Evolutionary conservation across 768 basidiomycete genomes (phyloP).

Genomic region (Auriscalpium microsporum): DNA sequence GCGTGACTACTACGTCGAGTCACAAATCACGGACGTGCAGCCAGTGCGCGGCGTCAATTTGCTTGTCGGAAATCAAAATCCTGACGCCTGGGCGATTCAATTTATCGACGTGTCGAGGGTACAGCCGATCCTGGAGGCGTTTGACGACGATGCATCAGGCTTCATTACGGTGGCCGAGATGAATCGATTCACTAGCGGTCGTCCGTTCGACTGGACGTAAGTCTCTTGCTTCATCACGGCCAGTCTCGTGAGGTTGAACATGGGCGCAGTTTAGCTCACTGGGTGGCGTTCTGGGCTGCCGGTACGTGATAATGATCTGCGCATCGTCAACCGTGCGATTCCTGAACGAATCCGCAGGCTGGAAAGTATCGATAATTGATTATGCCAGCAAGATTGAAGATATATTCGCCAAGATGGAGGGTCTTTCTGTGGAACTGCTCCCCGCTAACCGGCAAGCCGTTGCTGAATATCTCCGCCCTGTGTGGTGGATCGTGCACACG

Average conservation of each 20-base stretch:
- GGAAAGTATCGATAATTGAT: conserved; percentile 3
- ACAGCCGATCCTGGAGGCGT: conserved; percentile 22
- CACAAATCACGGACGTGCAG: conserved; percentile 1
- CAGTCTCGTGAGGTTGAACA: background rate
- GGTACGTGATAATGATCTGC: background rate
- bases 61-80: background rate
- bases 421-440: conserved; percentile 1
- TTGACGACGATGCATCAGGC: conserved; percentile 28
- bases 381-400: conserved; percentile 8
- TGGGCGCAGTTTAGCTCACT: conserved; percentile 19
- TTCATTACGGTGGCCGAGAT: conserved; percentile 26
- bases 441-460: conserved; percentile 1
- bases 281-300: conserved; percentile 26
- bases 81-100: conserved; percentile 22
- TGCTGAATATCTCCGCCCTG: background rate
- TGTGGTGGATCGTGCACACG: background rate
- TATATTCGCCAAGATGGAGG: conserved; percentile 8
- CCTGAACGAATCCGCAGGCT: background rate
- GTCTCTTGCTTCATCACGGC: background rate
- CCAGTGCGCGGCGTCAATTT: background rate
- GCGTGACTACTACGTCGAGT: conserved; percentile 24
- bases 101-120: conserved; percentile 14
- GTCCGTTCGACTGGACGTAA: conserved; percentile 22
- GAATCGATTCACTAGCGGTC: conserved; percentile 21
- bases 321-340: too few species aligned